phyloP scores from a whole-genome alignment of 1,284 basidiomycete genomes.

The Violaceomyces palustris region DNA sequence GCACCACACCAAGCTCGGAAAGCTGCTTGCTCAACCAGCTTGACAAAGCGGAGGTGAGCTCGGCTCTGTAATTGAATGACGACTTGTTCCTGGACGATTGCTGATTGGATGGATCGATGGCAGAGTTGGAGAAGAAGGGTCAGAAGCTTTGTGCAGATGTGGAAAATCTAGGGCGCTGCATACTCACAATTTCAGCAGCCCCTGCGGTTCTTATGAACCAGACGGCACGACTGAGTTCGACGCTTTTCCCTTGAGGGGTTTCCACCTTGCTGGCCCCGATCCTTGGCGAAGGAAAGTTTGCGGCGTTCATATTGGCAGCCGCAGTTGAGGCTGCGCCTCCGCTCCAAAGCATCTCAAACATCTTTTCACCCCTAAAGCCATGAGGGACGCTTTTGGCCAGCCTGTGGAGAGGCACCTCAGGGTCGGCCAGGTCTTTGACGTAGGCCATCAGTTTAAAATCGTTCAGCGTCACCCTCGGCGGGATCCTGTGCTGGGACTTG shows the following conservation, averaged over 20 bases:
- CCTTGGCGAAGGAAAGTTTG: background rate
- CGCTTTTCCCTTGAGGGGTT: constrained; percentile 45
- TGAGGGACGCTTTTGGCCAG: constrained; percentile 85
- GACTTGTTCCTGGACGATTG: constrained; percentile 27
- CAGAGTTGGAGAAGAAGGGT: too few species aligned
- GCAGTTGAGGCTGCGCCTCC: constrained; percentile 16
- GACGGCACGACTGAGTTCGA: constrained; percentile 78
- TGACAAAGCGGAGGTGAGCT: constrained; percentile 81
- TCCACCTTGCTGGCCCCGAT: background rate
- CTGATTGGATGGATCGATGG: background rate
- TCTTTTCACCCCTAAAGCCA: constrained; percentile 82
- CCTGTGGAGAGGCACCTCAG: constrained; percentile 77
- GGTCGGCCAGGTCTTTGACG: constrained; percentile 85
- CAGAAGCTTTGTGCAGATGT: too few species aligned
- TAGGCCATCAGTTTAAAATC: constrained; percentile 81
- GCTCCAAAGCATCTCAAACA: constrained; percentile 78
- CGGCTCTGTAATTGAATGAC: constrained; percentile 67
- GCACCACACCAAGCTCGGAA: too few species aligned
- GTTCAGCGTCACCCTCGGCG: constrained; percentile 72
- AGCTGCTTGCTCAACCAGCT: constrained; percentile 87
- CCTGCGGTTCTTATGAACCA: constrained; percentile 94
- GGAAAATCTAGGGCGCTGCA: too few species aligned
- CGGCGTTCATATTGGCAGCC: constrained; percentile 56
- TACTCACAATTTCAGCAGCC: constrained; percentile 79
- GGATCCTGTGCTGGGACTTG: constrained; percentile 22